Percentiles rank a stretch among this genome's conserved stretches.
These are phyloP conservation scores for Lipomyces orientalis DNA, from an alignment of 805 yeast genomes.

Conservation along the genomic window DNA sequence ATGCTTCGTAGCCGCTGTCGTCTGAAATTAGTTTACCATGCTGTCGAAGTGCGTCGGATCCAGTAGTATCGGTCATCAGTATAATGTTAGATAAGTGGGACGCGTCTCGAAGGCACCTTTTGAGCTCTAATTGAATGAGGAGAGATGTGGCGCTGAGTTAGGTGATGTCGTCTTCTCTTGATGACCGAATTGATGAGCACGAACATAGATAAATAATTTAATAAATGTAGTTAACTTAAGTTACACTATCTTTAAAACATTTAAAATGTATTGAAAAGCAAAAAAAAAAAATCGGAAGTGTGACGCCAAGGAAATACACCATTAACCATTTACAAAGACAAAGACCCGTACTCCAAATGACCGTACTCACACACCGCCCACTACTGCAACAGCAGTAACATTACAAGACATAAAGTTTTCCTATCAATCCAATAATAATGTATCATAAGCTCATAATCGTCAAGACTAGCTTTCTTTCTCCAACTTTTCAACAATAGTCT, in stretches of 20 bases:
- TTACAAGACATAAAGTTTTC: neutral
- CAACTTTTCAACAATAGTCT: conserved; percentile 13
- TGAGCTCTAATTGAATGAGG: too few relatives aligned
- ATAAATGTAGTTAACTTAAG: too few relatives aligned
- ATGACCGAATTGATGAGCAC: neutral
- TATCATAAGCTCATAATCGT: neutral
- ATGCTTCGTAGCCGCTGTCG: too few relatives aligned
- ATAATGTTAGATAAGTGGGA: too few relatives aligned
- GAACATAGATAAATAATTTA: neutral
- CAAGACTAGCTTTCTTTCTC: neutral
- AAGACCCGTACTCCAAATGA: neutral
- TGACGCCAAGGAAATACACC: neutral
- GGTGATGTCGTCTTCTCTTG: too few relatives aligned
- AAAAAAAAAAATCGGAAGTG: neutral
- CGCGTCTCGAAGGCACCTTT: too few relatives aligned
- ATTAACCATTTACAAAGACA: conserved; percentile 1
- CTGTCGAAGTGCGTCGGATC: too few relatives aligned
- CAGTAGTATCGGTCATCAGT: too few relatives aligned
- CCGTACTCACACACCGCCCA: neutral
- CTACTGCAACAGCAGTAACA: neutral
- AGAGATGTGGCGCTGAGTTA: too few relatives aligned
- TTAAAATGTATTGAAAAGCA: neutral
- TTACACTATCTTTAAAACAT: neutral
- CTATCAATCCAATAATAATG: neutral
- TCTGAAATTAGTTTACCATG: too few relatives aligned